Conservation (phyloP, 495 filamentous ascomycete genomes). For the Penicillium silybi region DNA sequence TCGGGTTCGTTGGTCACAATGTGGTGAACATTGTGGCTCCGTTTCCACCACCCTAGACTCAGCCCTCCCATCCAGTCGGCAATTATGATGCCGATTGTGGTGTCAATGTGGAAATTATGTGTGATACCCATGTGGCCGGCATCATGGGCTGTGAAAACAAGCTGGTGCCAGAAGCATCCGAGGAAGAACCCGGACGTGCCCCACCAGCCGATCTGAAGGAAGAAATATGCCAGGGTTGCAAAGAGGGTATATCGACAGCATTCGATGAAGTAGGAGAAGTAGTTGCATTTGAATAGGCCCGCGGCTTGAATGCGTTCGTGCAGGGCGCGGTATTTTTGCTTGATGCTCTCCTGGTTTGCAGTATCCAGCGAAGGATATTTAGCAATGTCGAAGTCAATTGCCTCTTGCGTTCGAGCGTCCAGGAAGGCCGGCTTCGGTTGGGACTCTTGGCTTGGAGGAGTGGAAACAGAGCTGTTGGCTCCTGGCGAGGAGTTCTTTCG, state of each 20-base stretch:
- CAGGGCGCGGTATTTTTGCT: conserved; percentile 73
- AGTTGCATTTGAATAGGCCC: conserved; percentile 82
- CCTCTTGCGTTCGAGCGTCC: conserved; percentile 68
- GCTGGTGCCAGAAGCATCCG: conserved; percentile 90
- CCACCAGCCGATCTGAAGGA: conserved; percentile 72
- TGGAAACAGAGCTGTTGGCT: conserved; percentile 34
- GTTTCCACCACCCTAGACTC: conserved; percentile 96
- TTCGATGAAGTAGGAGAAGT: conserved; percentile 76
- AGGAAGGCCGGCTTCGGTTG: conserved; percentile 57
- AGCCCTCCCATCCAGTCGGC: conserved; percentile 88
- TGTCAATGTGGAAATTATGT: conserved; percentile 77
- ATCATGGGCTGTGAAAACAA: conserved; percentile 94
- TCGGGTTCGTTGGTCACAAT: conserved; percentile 96
- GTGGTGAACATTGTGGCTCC: conserved; percentile 96
- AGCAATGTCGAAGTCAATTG: conserved; percentile 70
- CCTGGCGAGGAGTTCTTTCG: conserved; percentile 27
- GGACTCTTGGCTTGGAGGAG: conserved; percentile 20
- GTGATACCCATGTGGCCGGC: conserved; percentile 98
- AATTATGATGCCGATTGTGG: conserved; percentile 82
- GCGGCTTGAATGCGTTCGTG: conserved; percentile 66
- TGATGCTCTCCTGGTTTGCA: conserved; percentile 71
- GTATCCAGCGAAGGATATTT: conserved; percentile 80
- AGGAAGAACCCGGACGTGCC: conserved; percentile 68
- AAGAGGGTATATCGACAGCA: conserved; percentile 68
- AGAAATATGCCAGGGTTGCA: conserved; percentile 59